These are phyloP conservation scores for Pyrrhoderma lamaoense DNA, from an alignment of 1,284 basidiomycete genomes.

Conservation along the genomic window DNA sequence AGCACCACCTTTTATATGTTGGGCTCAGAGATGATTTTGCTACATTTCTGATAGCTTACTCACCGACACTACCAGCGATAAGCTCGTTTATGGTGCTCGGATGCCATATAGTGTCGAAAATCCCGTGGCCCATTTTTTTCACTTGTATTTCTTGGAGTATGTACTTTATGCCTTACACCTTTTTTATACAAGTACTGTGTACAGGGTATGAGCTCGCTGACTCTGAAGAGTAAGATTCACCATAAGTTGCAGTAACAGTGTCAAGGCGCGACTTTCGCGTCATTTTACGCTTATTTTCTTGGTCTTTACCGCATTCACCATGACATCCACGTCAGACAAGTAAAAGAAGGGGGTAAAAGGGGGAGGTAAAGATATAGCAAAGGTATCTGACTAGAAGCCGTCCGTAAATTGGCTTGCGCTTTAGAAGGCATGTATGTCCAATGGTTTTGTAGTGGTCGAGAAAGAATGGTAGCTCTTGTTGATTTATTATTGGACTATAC, in stretches of 20 bases:
- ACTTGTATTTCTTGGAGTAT: not conserved
- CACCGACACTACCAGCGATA: conserved; percentile 70
- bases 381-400: conserved; percentile 20
- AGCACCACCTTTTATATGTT: conserved; percentile 25
- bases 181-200: too few relatives aligned
- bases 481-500: not conserved
- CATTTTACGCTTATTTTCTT: not conserved
- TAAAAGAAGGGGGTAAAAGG: conserved; percentile 9
- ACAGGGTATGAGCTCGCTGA: too few relatives aligned
- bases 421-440: conserved; percentile 33
- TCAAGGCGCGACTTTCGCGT: conserved; percentile 10
- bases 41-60: conserved; percentile 41
- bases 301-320: not conserved
- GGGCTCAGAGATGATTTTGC: not conserved
- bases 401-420: conserved; percentile 48
- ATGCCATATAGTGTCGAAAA: conserved; percentile 18
- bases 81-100: conserved; percentile 58
- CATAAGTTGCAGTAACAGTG: not conserved
- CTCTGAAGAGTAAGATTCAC: too few relatives aligned
- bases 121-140: conserved; percentile 6
- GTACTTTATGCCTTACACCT: not conserved
- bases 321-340: not conserved
- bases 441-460: not conserved
- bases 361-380: too few relatives aligned
- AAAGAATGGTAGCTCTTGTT: not conserved